phyloP scores from a whole-genome alignment of 2,329 filamentous ascomycete species.

The Aspergillus sp. region DNA sequence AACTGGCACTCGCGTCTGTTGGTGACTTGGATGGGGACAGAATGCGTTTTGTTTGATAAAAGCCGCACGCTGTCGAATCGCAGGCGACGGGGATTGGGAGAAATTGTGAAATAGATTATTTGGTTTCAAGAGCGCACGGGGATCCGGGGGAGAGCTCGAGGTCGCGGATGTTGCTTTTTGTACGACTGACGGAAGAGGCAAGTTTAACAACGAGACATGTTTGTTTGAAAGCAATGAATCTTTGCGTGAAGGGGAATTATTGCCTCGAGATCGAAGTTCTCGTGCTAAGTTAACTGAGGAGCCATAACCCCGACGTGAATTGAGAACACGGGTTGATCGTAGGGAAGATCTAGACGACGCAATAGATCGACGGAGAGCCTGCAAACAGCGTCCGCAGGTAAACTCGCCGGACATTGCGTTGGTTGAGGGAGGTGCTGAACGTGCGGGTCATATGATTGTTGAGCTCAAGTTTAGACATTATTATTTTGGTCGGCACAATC shows the following conservation, averaged over 20 bases:
- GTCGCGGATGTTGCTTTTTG: slow-evolving; percentile 30
- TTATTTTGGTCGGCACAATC: neutral
- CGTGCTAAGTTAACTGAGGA: slow-evolving; percentile 25
- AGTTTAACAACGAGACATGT: slow-evolving; percentile 12
- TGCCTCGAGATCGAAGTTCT: slow-evolving; percentile 29
- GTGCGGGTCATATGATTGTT: slow-evolving; percentile 9
- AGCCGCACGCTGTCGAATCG: slow-evolving; percentile 81
- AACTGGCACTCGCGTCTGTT: slow-evolving; percentile 67
- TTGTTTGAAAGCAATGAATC: slow-evolving; percentile 21
- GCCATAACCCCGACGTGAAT: slow-evolving; percentile 26
- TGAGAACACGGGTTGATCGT: slow-evolving; percentile 25
- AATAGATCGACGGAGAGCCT: slow-evolving; percentile 33
- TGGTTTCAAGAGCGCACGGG: slow-evolving; percentile 55
- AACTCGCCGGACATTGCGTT: slow-evolving; percentile 40
- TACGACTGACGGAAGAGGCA: slow-evolving; percentile 18
- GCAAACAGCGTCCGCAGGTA: slow-evolving; percentile 42
- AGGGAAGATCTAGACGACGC: slow-evolving; percentile 22
- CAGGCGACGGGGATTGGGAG: slow-evolving; percentile 81
- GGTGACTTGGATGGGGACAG: slow-evolving; percentile 88
- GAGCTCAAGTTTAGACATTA: neutral
- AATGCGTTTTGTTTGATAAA: slow-evolving; percentile 92
- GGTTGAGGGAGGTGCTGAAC: slow-evolving; percentile 2
- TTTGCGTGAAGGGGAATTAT: slow-evolving; percentile 20
- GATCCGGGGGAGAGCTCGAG: slow-evolving; percentile 22
- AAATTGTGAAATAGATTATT: slow-evolving; percentile 94